Conservation (phyloP, 2,329 filamentous ascomycete species). For the Nemania serpens region DNA sequence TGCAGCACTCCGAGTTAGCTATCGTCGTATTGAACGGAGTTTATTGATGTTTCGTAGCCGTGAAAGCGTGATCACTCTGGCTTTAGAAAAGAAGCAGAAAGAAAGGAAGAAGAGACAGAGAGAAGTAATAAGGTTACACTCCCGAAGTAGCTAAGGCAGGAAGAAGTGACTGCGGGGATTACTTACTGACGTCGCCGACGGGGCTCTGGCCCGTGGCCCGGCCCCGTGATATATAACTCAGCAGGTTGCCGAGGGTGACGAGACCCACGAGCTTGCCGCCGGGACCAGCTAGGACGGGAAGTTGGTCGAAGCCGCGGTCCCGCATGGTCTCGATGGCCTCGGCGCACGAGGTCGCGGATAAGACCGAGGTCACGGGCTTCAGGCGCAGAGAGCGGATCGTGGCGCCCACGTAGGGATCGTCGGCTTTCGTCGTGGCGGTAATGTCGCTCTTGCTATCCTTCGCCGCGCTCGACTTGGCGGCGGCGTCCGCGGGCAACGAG, state of each 20-base stretch:
- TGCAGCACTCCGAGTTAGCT: not conserved
- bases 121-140: too few relatives aligned
- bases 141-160: not conserved
- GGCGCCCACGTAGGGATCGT: conserved; percentile 75
- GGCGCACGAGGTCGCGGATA: conserved; percentile 71
- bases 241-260: conserved; percentile 91
- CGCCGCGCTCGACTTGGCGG: conserved; percentile 50
- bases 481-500: conserved; percentile 60
- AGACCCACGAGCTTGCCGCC: conserved; percentile 81
- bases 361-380: conserved; percentile 90
- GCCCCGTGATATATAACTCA: conserved; percentile 85
- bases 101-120: too few relatives aligned
- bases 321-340: conserved; percentile 98
- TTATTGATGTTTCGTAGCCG: not conserved
- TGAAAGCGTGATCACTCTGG: too few relatives aligned
- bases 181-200: conserved; percentile 73
- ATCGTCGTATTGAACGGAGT: not conserved
- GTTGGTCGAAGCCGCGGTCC: conserved; percentile 96
- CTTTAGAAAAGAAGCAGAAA: too few relatives aligned
- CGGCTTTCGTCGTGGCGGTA: conserved; percentile 40
- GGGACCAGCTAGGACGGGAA: conserved; percentile 78
- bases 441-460: conserved; percentile 36
- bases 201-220: conserved; percentile 74
- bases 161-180: not conserved
- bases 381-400: conserved; percentile 83